Conservation (phyloP, 2,329 filamentous ascomycete species). For the Pseudodiploospora longispora region DNA sequence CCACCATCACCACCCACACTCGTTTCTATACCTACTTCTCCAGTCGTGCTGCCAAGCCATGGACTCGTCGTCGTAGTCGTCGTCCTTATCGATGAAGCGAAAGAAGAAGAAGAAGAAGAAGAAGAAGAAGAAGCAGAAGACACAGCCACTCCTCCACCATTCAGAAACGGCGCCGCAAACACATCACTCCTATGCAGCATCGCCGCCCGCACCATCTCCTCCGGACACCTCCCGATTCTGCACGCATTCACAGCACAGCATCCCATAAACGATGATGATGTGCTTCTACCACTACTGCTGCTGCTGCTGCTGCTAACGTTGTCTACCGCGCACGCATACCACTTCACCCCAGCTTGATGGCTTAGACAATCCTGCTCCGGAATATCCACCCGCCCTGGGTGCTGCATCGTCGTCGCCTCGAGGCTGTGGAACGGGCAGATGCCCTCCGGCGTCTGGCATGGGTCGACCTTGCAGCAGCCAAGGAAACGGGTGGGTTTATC, state of each 20-base stretch:
- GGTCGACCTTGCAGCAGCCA: conserved; percentile 32
- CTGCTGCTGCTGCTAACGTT: no score
- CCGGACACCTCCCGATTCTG: conserved; percentile 15
- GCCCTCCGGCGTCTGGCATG: conserved; percentile 22
- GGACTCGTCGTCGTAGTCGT: no score
- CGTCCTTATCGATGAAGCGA: no score
- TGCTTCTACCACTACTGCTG: background rate
- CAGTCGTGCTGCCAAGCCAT: no score
- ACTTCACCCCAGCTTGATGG: background rate
- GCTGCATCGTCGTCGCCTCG: conserved; percentile 20
- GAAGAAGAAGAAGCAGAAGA: no score
- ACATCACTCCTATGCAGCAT: conserved; percentile 13
- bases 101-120: no score
- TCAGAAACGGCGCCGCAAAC: conserved; percentile 3
- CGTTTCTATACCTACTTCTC: no score
- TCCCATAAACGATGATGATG: conserved; percentile 27
- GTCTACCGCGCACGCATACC: no score
- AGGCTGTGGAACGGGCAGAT: conserved; percentile 23
- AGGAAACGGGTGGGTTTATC: conserved; percentile 25
- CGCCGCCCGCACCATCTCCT: conserved; percentile 14
- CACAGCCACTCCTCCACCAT: no score
- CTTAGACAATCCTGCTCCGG: conserved; percentile 23
- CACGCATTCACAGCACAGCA: conserved; percentile 26
- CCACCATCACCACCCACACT: no score
- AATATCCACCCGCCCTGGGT: conserved; percentile 17